Evolutionary conservation across 2,329 filamentous ascomycete genomes (phyloP), one percentile per base, ranked within the genome.

Genomic region (Daldinia eschscholtzii): DNA sequence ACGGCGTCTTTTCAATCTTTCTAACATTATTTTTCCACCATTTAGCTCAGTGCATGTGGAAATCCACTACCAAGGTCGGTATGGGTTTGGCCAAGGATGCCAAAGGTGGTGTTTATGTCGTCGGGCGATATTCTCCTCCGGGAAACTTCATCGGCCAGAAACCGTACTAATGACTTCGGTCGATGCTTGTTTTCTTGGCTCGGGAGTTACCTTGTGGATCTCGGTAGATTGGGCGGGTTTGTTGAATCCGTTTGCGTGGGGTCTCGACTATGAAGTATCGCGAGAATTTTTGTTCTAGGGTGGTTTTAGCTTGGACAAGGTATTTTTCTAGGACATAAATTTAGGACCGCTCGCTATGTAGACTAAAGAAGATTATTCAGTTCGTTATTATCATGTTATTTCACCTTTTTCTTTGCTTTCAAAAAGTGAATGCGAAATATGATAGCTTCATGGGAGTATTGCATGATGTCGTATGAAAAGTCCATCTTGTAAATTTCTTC

Each of bases 1-100:
- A 35, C 18, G 9, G 37, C 41, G 4, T 44, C 13, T 57, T 26
- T 12, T 28, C 30, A 18, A 5, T 23, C 33, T 1, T 33, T 37
- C 66, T 68, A 44, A 69, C 56, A 26, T 58, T 12, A 53, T 56
- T 56, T 46, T 37, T 23, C 35, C 50, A 46, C 30, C 12, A 26
- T 52, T 28, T 57, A 76, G 75, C 75, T 62, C 75, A 77, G 65
- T 76, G 75, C 46, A 72, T 77, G 73, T 76, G 75, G 75, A 76
- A 74, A 55, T 72, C 70, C 5, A 74, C 71, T 41, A 76, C 73
- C 35, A 76, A 76, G 69, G 4, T 76, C 18, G 73, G 73, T 9
- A 70, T 75, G 72, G 73, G 59, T 1, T 70, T 30, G 23, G 73
- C 74, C 10, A 75, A 71, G 68, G 70, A 72, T 37, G 67, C 70